These are phyloP conservation scores for Xylaria acuta DNA, from an alignment of 495 filamentous ascomycete genomes.

Conservation along the genomic window DNA sequence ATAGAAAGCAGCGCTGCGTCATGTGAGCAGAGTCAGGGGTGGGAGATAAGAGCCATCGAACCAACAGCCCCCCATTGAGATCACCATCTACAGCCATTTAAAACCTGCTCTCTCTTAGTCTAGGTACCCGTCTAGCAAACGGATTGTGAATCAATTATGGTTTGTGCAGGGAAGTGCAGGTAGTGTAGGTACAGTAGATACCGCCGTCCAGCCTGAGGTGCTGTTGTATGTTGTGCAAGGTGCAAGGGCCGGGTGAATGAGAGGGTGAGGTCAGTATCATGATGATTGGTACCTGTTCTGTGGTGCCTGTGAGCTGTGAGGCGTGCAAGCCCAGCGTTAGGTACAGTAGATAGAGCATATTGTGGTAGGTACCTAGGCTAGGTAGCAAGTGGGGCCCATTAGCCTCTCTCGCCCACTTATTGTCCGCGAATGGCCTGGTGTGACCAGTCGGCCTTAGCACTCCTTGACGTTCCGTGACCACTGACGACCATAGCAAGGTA, in stretches of 20 bases:
- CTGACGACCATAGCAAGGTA: slow-evolving; percentile 8
- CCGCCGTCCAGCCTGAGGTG: not conserved
- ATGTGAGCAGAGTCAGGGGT: slow-evolving; percentile 17
- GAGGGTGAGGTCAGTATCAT: not conserved
- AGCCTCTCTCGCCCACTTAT: slow-evolving; percentile 11
- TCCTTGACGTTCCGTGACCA: slow-evolving; percentile 20
- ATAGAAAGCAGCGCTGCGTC: not conserved
- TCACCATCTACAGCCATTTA: not conserved
- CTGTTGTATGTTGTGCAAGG: not conserved
- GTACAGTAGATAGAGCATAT: not conserved
- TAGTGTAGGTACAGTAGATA: not conserved
- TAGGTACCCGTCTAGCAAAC: not conserved
- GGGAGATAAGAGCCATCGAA: slow-evolving; percentile 16
- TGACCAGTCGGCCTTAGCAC: slow-evolving; percentile 20
- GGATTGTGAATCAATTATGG: not conserved
- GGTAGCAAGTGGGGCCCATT: not conserved
- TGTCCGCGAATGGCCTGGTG: slow-evolving; percentile 18
- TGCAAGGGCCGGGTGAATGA: not conserved
- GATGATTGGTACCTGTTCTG: not conserved
- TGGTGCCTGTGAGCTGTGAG: slow-evolving; percentile 7
- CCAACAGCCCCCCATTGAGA: not conserved
- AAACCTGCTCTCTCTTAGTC: not conserved
- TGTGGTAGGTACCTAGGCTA: not conserved
- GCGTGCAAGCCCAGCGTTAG: not conserved
- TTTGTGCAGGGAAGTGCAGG: not conserved